A percentile compares a stretch with the other conserved stretches of the same genome.
Evolutionary conservation across 768 basidiomycete genomes (phyloP).

Genomic region (Aureoboletus auriporus): DNA sequence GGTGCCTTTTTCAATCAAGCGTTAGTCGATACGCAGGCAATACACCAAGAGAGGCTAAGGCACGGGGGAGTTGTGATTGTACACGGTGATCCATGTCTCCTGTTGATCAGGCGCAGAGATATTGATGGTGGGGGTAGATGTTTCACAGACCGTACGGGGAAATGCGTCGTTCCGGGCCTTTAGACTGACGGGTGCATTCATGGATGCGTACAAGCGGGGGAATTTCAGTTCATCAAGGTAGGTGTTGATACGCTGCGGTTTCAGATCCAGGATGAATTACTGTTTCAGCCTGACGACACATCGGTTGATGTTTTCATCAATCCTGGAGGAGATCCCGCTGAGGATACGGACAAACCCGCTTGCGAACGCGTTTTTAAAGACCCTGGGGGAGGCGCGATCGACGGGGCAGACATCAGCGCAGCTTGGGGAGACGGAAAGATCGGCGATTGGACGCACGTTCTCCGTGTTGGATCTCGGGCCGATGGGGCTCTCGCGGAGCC

Average conservation of each 20-base stretch:
- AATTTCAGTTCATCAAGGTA: constrained; percentile 87
- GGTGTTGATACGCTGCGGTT: not conserved
- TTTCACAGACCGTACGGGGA: constrained; percentile 73
- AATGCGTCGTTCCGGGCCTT: constrained; percentile 90
- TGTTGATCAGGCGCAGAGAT: not conserved
- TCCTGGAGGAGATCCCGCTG: constrained; percentile 83
- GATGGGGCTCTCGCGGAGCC: constrained; percentile 63
- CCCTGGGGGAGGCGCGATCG: constrained; percentile 41
- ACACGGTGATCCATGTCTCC: constrained; percentile 54
- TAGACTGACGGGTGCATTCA: constrained; percentile 72
- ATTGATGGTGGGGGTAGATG: constrained; percentile 44
- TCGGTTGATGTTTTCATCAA: constrained; percentile 78
- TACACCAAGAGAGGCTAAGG: constrained; percentile 80
- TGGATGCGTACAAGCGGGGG: constrained; percentile 75
- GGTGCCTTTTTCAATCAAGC: constrained; percentile 84
- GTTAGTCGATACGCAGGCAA: constrained; percentile 76
- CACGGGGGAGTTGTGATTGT: constrained; percentile 85
- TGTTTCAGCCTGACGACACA: constrained; percentile 66
- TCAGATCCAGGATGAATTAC: constrained; percentile 1
- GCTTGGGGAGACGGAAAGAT: constrained; percentile 33
- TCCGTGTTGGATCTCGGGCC: constrained; percentile 68
- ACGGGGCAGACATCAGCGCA: constrained; percentile 4
- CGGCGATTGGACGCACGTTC: constrained; percentile 58
- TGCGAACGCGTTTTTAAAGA: constrained; percentile 72
- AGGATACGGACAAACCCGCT: constrained; percentile 81